phyloP scores from a whole-genome alignment of 2,329 filamentous ascomycete species.

The Sporothrix globosa region DNA sequence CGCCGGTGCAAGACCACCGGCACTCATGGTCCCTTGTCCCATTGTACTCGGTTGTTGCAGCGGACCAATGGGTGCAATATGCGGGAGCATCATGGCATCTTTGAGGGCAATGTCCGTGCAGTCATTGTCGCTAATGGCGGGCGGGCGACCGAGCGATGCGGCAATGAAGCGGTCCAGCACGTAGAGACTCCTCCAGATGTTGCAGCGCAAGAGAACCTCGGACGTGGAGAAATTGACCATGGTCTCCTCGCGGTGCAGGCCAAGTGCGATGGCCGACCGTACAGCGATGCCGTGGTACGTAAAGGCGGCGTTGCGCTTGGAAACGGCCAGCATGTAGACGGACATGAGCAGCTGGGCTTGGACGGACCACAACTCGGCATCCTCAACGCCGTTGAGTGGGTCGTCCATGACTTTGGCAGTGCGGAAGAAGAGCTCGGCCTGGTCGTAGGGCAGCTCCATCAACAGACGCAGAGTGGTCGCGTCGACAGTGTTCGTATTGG shows the following conservation, averaged over 20 bases:
- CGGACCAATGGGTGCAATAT: background rate
- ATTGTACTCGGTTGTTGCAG: background rate
- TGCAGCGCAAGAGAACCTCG: constrained; percentile 49
- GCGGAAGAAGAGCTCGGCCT: constrained; percentile 65
- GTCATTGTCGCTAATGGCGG: constrained; percentile 64
- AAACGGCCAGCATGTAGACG: constrained; percentile 64
- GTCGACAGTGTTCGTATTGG: constrained; percentile 54
- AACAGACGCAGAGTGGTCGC: constrained; percentile 56
- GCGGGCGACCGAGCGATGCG: constrained; percentile 64
- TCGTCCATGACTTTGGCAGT: constrained; percentile 59
- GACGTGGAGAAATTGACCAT: constrained; percentile 54
- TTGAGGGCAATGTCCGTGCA: constrained; percentile 56
- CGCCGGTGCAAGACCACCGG: background rate
- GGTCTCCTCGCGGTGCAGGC: constrained; percentile 64
- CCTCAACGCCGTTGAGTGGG: constrained; percentile 56
- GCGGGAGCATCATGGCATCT: background rate
- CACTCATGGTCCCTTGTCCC: background rate
- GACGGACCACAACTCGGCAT: constrained; percentile 66
- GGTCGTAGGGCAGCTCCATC: constrained; percentile 51
- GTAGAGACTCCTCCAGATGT: constrained; percentile 67
- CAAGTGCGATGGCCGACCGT: constrained; percentile 63
- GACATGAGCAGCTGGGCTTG: constrained; percentile 67
- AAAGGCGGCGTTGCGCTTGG: constrained; percentile 66
- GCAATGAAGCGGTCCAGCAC: constrained; percentile 67
- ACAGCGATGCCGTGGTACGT: constrained; percentile 66